Evolutionary conservation across 2,329 filamentous ascomycete species (phyloP).

Genomic region (Verticillium nonalfalfae): DNA sequence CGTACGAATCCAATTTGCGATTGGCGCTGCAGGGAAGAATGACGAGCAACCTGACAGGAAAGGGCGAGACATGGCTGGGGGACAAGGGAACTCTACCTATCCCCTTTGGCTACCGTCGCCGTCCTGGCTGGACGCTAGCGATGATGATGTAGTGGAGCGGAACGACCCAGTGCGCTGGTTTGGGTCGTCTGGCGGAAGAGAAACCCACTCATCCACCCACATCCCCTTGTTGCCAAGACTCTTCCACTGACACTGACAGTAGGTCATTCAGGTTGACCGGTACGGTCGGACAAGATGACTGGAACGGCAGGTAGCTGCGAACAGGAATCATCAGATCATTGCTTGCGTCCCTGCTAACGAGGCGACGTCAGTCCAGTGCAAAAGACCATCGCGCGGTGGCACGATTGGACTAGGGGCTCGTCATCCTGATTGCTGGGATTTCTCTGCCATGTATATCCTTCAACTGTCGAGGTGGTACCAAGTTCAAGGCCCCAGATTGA

Average conservation of each 20-base stretch:
- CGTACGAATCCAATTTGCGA: neutral
- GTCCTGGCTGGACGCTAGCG: neutral
- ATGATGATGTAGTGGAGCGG: neutral
- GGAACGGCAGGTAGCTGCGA: neutral
- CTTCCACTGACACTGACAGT: neutral
- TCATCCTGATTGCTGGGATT: neutral
- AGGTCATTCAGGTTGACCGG: neutral
- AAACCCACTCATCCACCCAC: neutral
- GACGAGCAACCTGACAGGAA: neutral
- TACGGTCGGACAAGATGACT: neutral
- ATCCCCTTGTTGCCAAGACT: neutral
- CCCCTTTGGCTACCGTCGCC: neutral
- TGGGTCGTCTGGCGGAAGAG: neutral
- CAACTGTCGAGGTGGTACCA: neutral
- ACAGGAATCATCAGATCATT: neutral
- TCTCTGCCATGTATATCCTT: neutral
- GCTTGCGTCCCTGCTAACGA: neutral
- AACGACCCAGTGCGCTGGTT: neutral
- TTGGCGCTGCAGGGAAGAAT: neutral
- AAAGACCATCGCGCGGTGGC: neutral
- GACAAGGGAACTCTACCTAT: neutral
- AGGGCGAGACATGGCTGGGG: neutral
- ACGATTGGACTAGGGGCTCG: neutral
- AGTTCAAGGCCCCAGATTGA: neutral
- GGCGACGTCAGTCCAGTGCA: neutral